phyloP scores from a whole-genome alignment of 352 stramenopile species.

The Globisporangium lucens region DNA sequence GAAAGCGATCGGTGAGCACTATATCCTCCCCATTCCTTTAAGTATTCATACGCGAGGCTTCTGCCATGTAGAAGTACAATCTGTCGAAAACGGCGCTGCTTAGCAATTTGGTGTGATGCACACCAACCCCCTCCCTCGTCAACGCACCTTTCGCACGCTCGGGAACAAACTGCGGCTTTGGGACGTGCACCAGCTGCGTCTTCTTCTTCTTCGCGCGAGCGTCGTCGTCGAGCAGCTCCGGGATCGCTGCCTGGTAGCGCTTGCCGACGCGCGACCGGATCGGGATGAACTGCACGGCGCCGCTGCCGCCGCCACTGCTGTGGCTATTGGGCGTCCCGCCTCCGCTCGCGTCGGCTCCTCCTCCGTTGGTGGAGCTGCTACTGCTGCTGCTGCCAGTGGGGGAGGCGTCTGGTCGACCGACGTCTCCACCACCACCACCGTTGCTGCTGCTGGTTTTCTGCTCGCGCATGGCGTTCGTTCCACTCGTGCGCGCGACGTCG shows the following conservation, averaged over 20 bases:
- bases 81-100: background rate
- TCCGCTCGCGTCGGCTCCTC: background rate
- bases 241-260: constrained; percentile 74
- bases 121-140: background rate
- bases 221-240: constrained; percentile 34
- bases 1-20: background rate
- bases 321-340: constrained; percentile 6
- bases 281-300: constrained; percentile 49
- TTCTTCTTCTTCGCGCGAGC: constrained; percentile 28
- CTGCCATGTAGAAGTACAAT: background rate
- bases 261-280: constrained; percentile 78
- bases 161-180: constrained; percentile 38
- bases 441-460: constrained; percentile 4
- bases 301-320: constrained; percentile 2
- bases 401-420: background rate
- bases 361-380: constrained; percentile 4
- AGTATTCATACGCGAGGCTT: background rate
- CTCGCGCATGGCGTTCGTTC: constrained; percentile 15
- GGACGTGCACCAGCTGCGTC: constrained; percentile 24
- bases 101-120: background rate
- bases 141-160: constrained; percentile 52
- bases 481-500: constrained; percentile 2
- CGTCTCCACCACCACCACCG: background rate
- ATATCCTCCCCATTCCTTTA: background rate
- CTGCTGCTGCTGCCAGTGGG: constrained; percentile 15